phyloP scores from a whole-genome alignment of 208 protist species.

The Herpetomonas muscarum region DNA sequence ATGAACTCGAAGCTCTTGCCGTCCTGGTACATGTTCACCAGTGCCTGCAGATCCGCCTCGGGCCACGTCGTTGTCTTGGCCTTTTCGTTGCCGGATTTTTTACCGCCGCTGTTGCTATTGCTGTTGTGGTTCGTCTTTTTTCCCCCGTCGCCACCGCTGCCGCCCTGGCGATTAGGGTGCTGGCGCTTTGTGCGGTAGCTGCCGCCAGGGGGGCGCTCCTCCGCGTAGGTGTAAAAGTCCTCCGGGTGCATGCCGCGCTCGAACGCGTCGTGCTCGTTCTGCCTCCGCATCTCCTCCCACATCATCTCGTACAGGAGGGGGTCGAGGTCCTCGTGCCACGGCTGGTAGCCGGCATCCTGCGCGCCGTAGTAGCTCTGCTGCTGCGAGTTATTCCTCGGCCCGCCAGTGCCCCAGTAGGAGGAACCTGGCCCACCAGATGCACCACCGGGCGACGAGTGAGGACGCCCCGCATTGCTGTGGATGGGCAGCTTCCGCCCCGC shows the following conservation, averaged over 20 bases:
- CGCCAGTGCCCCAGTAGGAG: conserved; percentile 6
- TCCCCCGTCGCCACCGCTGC: no score
- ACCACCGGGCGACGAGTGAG: no score
- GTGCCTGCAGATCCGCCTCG: conserved; percentile 63
- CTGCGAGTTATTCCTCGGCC: no score
- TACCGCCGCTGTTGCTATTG: conserved; percentile 6
- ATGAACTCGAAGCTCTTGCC: conserved; percentile 92
- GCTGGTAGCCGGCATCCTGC: conserved; percentile 53
- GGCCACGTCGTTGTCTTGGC: conserved; percentile 66
- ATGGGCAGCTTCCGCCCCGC: conserved; percentile 32
- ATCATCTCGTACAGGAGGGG: conserved; percentile 88
- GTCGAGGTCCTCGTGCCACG: conserved; percentile 82
- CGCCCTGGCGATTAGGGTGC: background rate
- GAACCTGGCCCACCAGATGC: conserved; percentile 2
- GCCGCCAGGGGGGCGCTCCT: background rate
- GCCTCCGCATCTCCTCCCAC: conserved; percentile 87
- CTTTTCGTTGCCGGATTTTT: conserved; percentile 4
- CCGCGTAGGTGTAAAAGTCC: conserved; percentile 11
- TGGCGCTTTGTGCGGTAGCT: conserved; percentile 7
- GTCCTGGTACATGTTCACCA: conserved; percentile 90
- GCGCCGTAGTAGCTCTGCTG: conserved; percentile 40
- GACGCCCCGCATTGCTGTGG: no score
- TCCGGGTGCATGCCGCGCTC: conserved; percentile 14
- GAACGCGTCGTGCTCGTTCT: conserved; percentile 48
- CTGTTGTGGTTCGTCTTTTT: conserved; percentile 1